Evolutionary conservation across 768 basidiomycete species (phyloP).

Genomic region (Mrakia blollopis): DNA sequence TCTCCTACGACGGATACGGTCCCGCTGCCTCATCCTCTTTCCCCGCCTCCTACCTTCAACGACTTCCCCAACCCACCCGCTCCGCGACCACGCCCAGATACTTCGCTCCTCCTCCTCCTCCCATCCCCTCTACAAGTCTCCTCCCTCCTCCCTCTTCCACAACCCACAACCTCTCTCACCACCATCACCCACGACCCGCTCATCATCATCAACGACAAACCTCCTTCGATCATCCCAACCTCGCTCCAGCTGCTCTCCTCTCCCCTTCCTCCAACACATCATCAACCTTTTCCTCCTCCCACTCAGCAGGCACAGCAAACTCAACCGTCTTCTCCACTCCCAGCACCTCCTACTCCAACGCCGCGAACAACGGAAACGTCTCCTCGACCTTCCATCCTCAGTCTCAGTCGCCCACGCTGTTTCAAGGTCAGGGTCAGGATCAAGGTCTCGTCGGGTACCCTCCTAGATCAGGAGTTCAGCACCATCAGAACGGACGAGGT

Average conservation of each 20-base stretch:
- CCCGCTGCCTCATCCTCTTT: no score
- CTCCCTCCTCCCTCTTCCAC: background rate
- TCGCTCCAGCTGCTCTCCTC: slow-evolving; percentile 1
- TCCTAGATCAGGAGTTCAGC: no score
- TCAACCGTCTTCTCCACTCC: background rate
- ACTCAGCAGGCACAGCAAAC: background rate
- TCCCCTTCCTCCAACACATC: background rate
- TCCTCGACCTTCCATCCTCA: no score
- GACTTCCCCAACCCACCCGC: background rate
- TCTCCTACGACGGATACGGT: background rate
- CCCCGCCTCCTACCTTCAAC: background rate
- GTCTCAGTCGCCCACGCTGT: background rate
- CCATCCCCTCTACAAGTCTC: background rate
- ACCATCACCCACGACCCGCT: background rate
- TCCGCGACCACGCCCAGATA: background rate
- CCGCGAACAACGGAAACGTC: background rate
- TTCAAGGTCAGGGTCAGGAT: background rate
- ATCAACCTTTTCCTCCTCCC: background rate
- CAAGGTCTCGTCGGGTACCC: background rate
- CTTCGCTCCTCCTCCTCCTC: background rate
- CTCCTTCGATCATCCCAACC: background rate
- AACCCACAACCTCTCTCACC: background rate
- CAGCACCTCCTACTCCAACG: background rate
- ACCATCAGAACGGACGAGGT: no score
- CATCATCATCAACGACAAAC: background rate